A percentile compares a stretch with the other conserved stretches of the same genome.
These are phyloP conservation scores for Aspergillus sp. DNA, from an alignment of 2,329 filamentous ascomycete genomes.

Conservation along the genomic window DNA sequence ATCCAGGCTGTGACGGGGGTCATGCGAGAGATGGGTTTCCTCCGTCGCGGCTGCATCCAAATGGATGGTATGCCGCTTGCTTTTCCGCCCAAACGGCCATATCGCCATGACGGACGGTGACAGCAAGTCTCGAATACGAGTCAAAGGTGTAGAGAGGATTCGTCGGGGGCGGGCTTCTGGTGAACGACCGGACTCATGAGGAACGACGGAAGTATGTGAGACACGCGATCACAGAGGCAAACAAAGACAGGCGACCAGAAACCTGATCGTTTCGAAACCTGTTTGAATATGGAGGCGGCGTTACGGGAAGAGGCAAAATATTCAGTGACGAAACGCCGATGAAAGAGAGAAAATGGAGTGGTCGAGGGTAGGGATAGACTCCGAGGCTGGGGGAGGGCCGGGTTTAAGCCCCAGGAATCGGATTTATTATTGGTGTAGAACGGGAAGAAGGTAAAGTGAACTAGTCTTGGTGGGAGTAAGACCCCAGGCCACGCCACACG, in stretches of 20 bases:
- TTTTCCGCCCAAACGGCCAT: conserved; percentile 79
- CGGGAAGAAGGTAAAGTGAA: conserved; percentile 7
- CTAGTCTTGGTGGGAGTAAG: conserved; percentile 6
- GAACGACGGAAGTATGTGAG: conserved; percentile 10
- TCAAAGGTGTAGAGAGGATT: conserved; percentile 19
- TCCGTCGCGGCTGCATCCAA: conserved; percentile 51
- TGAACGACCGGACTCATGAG: conserved; percentile 27
- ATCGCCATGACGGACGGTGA: conserved; percentile 60
- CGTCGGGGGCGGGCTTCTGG: conserved; percentile 14
- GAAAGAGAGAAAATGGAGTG: neutral
- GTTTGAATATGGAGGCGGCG: neutral
- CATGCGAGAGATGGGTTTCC: conserved; percentile 36
- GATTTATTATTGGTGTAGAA: conserved; percentile 13
- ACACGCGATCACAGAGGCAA: conserved; percentile 15
- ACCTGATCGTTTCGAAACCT: neutral
- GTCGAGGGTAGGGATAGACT: neutral
- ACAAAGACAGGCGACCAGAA: neutral
- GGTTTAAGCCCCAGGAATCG: conserved; percentile 2
- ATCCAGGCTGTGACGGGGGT: conserved; percentile 21
- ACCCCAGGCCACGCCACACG: conserved; percentile 14
- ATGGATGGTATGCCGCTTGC: conserved; percentile 62
- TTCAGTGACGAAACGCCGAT: conserved; percentile 1
- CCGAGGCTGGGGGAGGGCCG: conserved; percentile 3
- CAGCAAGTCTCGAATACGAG: conserved; percentile 13
- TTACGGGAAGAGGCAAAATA: neutral